Evolutionary conservation across 345 rosid genomes (phyloP), one percentile per base, ranked within the genome.

Genomic region (Camelina hispida): DNA sequence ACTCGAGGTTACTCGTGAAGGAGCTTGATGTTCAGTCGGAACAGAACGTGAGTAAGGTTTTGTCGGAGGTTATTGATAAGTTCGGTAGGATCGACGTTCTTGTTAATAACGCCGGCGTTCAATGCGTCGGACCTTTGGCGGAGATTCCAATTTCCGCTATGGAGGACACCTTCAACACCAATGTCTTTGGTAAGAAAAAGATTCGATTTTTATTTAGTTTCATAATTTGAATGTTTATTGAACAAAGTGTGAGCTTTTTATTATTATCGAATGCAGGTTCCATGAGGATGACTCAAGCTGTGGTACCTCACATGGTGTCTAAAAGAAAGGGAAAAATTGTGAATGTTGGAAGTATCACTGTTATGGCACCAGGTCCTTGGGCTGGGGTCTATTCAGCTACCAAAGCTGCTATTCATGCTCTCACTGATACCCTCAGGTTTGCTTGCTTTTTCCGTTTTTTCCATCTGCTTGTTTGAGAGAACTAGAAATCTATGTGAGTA

Each of bases 31-130:
- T 93, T 23, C 71, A 71, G 6, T 89, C 97, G 0, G 98, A 93
- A 1, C 79, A 82, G 34, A 88, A 85, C 47, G 91, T 89, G 44
- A 78, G 75, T 3, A 52, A 35, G 25, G 88, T 81, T 4, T 14
- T 89, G 38, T 79, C 88, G 0, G 72, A 73, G 23, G 94, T 84
- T 52, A 51, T 93, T 7, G 89, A 85, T 17, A 86, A 78, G 79
- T 89, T 80, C 18, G 94, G 97, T 0, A 80, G 74, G 48, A 75
- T 93, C 69, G 98, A 91, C 72, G 79, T 93, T n/a, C 82, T 93
- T 71, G 94, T 91, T 42, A 93, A 91, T 64, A 91, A 91, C 56
- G 97, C 98, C 22, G 98, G 96, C 0, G 78, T 91, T 54, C 97
- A 80, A 30, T 93, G 98, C 47, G 86, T 93, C 14, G 98, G 90